A percentile compares a stretch with the other conserved stretches of the same genome.
These are phyloP conservation scores for Dactylis glomerata DNA, from an alignment of 176 grass and related monocot species.

Conservation along the genomic window DNA sequence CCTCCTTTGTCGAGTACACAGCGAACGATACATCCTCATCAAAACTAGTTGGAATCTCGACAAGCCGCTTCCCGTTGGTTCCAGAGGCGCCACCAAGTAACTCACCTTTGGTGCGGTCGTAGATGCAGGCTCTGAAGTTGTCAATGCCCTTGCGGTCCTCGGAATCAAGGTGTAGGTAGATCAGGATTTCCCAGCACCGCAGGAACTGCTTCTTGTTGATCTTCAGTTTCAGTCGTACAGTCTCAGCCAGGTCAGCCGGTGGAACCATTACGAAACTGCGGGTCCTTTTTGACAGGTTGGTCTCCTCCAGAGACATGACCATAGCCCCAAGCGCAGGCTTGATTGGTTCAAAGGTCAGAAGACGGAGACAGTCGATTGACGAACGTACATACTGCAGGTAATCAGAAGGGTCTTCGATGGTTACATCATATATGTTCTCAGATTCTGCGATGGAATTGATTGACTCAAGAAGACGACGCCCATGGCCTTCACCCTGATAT, in stretches of 20 bases:
- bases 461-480: conserved; percentile 65
- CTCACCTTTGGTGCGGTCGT: conserved; percentile 61
- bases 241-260: conserved; percentile 40
- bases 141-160: conserved; percentile 51
- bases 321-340: conserved; percentile 42
- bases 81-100: conserved; percentile 47
- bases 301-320: conserved; percentile 54
- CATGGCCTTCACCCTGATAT: conserved; percentile 80
- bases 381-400: conserved; percentile 84
- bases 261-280: conserved; percentile 42
- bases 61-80: conserved; percentile 51
- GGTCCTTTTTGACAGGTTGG: conserved; percentile 63
- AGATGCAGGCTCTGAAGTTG: conserved; percentile 79
- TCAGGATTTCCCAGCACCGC: conserved; percentile 79
- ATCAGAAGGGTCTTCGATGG: conserved; percentile 84
- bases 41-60: conserved; percentile 56
- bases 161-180: conserved; percentile 68
- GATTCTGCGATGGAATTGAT: conserved; percentile 74
- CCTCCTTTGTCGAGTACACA: conserved; percentile 58
- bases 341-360: conserved; percentile 60
- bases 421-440: conserved; percentile 78
- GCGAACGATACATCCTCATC: conserved; percentile 57
- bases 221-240: conserved; percentile 62
- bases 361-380: conserved; percentile 71
- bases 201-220: conserved; percentile 91